Conservation (phyloP, 768 basidiomycete species). For the Xerocomus potaroensis region DNA sequence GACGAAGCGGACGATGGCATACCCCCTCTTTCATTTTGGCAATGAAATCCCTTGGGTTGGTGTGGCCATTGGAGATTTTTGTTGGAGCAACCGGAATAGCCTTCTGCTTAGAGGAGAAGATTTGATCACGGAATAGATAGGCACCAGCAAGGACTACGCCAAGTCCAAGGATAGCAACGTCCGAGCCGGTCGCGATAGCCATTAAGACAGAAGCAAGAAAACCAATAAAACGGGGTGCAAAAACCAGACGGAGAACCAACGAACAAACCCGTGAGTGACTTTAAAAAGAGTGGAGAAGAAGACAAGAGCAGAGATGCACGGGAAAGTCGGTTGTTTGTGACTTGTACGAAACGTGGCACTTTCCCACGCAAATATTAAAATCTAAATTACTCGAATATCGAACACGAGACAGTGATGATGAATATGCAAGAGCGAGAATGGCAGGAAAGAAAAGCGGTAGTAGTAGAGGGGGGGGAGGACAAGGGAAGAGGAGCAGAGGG, state of each 20-base stretch:
- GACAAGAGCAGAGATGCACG: slow-evolving; percentile 23
- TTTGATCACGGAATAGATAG: slow-evolving; percentile 81
- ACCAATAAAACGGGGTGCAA: neutral
- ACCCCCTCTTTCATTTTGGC: slow-evolving; percentile 93
- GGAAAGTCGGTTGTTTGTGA: neutral
- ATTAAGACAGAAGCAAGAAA: slow-evolving; percentile 32
- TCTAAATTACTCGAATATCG: slow-evolving; percentile 18
- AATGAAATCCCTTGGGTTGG: slow-evolving; percentile 92
- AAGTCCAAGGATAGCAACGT: slow-evolving; percentile 65
- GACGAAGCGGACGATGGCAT: slow-evolving; percentile 30
- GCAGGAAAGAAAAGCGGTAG: too few relatives aligned
- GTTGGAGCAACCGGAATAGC: slow-evolving; percentile 43
- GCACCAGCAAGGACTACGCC: slow-evolving; percentile 72
- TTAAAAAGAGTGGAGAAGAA: slow-evolving; percentile 1
- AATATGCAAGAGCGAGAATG: too few relatives aligned
- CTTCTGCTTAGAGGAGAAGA: slow-evolving; percentile 68
- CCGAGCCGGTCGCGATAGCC: slow-evolving; percentile 63
- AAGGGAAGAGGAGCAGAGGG: neutral
- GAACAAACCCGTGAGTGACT: neutral
- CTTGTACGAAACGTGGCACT: slow-evolving; percentile 33
- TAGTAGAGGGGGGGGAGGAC: too few relatives aligned
- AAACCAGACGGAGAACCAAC: neutral
- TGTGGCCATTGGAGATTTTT: slow-evolving; percentile 54
- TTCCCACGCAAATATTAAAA: slow-evolving; percentile 34
- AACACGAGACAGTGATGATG: neutral